Base-by-base conservation (phyloP, 129 eudicot genomes). In the Centaurea solstitialis region DNA sequence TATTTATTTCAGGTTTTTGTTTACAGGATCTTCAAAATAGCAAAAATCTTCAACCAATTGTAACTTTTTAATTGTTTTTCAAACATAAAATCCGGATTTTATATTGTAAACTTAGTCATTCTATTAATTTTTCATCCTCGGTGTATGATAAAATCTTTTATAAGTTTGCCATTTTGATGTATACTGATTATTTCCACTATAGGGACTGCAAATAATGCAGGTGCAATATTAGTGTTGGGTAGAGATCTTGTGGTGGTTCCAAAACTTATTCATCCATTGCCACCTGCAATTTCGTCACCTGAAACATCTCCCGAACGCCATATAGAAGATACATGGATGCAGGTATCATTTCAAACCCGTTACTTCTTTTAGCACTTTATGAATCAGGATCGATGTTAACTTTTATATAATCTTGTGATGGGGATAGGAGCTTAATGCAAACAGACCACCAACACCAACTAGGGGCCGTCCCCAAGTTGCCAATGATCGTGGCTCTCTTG, bases 211-310 rank as follows among this genome's bases (percentile, higher is more conserved):
- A 95, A 95, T 76, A 95, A 95, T 88, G 98, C 99, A 22, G 99
- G 99, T 76, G 98, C 99, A 23, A 95, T 95, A 78, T 85, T 95
- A 85, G 99, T 95, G 53, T 84, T 95, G 88, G 99, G 98, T 71
- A 88, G 99, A 90, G 99, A 96, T 85, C 91, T 96, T 73, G 99
- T 96, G 11, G 99, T 96, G 81, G 99, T 96, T 72, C 99, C 99
- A 72, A 96, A 96, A 77, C 98, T 96, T 50, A 96, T 96, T 79
- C 99, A 96, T 86, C 99, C 99, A 40, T 76, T 96, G 84, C 98
- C 99, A 28, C 99, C 99, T 13, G 99, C 99, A 40, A 74, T 93
- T 79, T 83, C 93, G 7, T 96, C 99, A 65, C 97, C 98, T 26
- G 98, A 96, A 89, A 84, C 91, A 9, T 96, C 99, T 18, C 98